A percentile compares a stretch with the other conserved stretches of the same genome.
Evolutionary conservation across 768 basidiomycete genomes (phyloP).

Genomic region (Termitomyces sp.): DNA sequence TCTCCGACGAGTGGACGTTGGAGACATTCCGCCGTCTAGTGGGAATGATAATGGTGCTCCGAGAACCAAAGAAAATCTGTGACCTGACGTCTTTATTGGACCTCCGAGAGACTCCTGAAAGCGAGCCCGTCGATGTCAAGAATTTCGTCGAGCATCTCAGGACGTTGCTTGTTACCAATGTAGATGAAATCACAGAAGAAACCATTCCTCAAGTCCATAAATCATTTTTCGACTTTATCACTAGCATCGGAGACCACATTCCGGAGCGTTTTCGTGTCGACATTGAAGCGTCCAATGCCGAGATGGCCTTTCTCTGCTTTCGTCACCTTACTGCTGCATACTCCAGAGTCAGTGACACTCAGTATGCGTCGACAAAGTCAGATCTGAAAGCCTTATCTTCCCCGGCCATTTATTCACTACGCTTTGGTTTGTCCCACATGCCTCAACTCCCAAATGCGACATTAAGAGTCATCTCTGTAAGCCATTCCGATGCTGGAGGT

Average conservation of each 20-base stretch:
- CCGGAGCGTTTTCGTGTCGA: neutral
- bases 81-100: neutral
- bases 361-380: neutral
- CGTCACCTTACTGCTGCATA: neutral
- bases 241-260: neutral
- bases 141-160: neutral
- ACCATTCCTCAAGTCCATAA: neutral
- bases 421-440: too few species aligned
- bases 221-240: too few species aligned
- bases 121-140: neutral
- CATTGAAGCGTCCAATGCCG: neutral
- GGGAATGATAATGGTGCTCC: neutral
- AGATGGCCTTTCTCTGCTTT: too few species aligned
- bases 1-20: neutral
- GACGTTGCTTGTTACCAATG: neutral
- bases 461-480: neutral
- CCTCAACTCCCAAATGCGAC: neutral
- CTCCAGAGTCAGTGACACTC: neutral
- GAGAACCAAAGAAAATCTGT: neutral
- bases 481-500: neutral
- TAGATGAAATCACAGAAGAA: neutral
- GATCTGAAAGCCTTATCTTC: neutral
- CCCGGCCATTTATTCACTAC: neutral
- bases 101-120: neutral
- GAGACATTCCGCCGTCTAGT: neutral